These are phyloP conservation scores for Uronychia setigera DNA, from an alignment of 73 alveolate genomes.

Conservation along the genomic window DNA sequence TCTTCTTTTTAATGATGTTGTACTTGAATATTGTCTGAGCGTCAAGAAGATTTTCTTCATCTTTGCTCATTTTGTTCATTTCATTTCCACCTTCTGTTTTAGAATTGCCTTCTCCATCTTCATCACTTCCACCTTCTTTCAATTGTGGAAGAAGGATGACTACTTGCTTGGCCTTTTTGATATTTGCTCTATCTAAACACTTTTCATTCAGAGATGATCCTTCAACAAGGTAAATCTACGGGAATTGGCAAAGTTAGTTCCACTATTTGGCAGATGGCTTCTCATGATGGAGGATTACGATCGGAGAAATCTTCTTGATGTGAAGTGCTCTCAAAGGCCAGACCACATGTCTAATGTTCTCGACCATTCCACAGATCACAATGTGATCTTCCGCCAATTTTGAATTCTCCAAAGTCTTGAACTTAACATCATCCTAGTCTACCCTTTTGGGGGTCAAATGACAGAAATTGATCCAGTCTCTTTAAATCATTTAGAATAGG, in stretches of 20 bases:
- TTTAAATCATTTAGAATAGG: neutral
- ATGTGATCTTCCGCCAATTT: constrained; percentile 94
- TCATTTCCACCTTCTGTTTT: constrained; percentile 42
- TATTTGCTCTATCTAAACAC: constrained; percentile 90
- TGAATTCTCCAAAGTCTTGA: constrained; percentile 85
- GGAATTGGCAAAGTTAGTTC: constrained; percentile 86
- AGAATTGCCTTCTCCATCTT: constrained; percentile 11
- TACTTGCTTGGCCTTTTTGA: constrained; percentile 87
- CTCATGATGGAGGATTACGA: constrained; percentile 88
- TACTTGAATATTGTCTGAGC: constrained; percentile 95
- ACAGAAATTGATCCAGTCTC: constrained; percentile 79
- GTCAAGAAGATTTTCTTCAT: constrained; percentile 92
- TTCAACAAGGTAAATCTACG: constrained; percentile 91
- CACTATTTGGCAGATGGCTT: constrained; percentile 91
- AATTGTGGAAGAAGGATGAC: constrained; percentile 85
- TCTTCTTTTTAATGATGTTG: constrained; percentile 82
- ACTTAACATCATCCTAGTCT: constrained; percentile 84
- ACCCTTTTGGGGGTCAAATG: constrained; percentile 83
- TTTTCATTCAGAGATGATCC: constrained; percentile 90
- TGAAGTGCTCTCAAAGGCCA: constrained; percentile 93
- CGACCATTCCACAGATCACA: constrained; percentile 94
- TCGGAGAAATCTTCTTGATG: constrained; percentile 87
- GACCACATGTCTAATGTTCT: constrained; percentile 89
- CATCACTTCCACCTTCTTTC: constrained; percentile 60
- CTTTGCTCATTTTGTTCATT: constrained; percentile 70